Evolutionary conservation across 2,329 filamentous ascomycete genomes (phyloP), one percentile per base, ranked within the genome.

Genomic region (Sporothrix mexicana): DNA sequence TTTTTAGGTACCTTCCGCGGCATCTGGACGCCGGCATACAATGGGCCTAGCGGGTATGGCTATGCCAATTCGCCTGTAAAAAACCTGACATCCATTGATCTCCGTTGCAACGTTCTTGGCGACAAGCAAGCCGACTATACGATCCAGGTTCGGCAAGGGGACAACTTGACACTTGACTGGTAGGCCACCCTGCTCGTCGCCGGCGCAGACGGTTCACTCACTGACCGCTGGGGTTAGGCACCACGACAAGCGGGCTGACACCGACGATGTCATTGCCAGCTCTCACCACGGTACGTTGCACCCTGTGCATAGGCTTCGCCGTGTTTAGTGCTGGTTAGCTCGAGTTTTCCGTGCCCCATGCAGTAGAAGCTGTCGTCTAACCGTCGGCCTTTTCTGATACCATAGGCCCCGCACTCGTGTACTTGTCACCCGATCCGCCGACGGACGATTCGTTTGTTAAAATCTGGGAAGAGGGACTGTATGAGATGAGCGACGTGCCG

Each of bases 1-100:
- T n/a, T 10, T n/a, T 23, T 17, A 72, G 71, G 71, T 17, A 76
- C 75, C 23, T 75, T 75, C 64, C 74, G 73, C 17, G 76, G 66
- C 17, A 76, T 78, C 47, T 72, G 77, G 9, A 75, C 74, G 2
- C 77, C 76, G 13, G 75, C 77, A 6, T 77, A 76, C 78, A 83
- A 82, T 62, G 80, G 78, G 6, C 79, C 78, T 7, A 79, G 79
- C 12, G 78, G 79, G 1, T 73, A 75, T 9, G 81, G 81, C 13
- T 83, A 81, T 76, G 78, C 80, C 59, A 82, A 82, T 74, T 81
- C 80, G 8, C 81, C 82, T 6, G 81, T 82, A 41, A 82, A 81
- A 71, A 79, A 83, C 72, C 75, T 83, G 57, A 74, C 76, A 62
- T 80, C 80, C 17, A 80, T 81, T 59, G 81, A 83, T 75, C 74